Conservation (phyloP, 192 early-diverging fungal genomes). For the Mortierella antarctica region DNA sequence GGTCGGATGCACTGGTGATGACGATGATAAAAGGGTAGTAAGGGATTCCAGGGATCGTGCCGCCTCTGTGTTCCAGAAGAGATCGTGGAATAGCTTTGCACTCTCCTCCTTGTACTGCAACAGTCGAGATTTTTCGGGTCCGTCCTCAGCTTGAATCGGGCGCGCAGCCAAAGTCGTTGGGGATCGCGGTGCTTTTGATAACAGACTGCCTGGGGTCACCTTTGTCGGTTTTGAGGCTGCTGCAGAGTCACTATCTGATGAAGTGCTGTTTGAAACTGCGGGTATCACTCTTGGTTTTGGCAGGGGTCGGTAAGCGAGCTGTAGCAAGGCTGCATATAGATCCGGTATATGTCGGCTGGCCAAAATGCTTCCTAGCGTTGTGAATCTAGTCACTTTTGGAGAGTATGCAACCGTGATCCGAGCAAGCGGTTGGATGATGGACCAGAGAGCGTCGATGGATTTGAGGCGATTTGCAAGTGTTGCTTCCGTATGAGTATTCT, state of each 20-base stretch:
- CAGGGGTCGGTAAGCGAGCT: constrained; percentile 74
- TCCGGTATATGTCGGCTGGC: constrained; percentile 69
- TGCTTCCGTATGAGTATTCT: background rate
- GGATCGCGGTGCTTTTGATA: constrained; percentile 4
- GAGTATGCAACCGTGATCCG: constrained; percentile 33
- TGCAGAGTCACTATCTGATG: background rate
- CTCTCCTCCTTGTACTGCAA: constrained; percentile 52
- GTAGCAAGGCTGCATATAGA: constrained; percentile 73
- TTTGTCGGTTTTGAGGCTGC: constrained; percentile 1
- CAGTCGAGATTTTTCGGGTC: background rate
- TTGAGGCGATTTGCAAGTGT: background rate
- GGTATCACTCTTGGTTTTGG: constrained; percentile 24
- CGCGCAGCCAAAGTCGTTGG: background rate
- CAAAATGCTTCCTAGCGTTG: constrained; percentile 68
- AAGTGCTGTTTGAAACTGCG: background rate
- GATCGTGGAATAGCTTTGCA: constrained; percentile 41
- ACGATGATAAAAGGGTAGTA: constrained; percentile 68
- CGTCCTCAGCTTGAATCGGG: background rate
- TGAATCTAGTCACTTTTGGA: constrained; percentile 47
- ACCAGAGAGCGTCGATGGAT: constrained; percentile 20
- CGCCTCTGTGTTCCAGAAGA: constrained; percentile 61
- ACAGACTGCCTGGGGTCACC: constrained; percentile 12
- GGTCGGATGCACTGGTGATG: constrained; percentile 57
- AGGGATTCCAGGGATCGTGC: constrained; percentile 73
- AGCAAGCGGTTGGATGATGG: constrained; percentile 35